phyloP scores from a whole-genome alignment of 2,329 filamentous ascomycete species.

The Fusarium dimerum region DNA sequence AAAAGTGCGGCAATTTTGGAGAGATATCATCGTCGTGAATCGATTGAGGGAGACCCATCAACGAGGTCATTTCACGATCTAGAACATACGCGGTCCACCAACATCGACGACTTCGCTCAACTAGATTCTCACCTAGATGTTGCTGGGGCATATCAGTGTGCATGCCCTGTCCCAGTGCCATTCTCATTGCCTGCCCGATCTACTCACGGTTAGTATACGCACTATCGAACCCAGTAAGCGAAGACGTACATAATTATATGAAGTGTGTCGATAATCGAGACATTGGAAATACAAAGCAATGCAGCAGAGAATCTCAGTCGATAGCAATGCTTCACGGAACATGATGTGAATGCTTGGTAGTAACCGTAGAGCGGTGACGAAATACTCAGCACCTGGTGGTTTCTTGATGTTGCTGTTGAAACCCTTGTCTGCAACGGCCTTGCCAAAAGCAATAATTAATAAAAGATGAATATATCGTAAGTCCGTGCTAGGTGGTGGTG shows the following conservation, averaged over 20 bases:
- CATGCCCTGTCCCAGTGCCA: constrained; percentile 51
- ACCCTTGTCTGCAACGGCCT: constrained; percentile 48
- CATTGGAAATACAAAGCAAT: constrained; percentile 54
- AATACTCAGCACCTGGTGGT: constrained; percentile 49
- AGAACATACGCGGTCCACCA: constrained; percentile 58
- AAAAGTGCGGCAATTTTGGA: constrained; percentile 37
- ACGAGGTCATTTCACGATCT: constrained; percentile 53
- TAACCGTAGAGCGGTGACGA: constrained; percentile 45
- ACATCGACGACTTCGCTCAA: constrained; percentile 48
- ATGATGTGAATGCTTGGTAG: constrained; percentile 44
- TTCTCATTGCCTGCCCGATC: constrained; percentile 53
- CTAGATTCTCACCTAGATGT: constrained; percentile 40
- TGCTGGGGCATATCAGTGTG: constrained; percentile 51
- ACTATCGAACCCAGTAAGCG: background rate
- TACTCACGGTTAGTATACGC: constrained; percentile 19
- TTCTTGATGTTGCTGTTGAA: constrained; percentile 32
- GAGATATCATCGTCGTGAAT: constrained; percentile 53
- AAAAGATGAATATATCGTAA: constrained; percentile 57
- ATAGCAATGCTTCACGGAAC: constrained; percentile 43
- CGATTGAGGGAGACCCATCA: constrained; percentile 53
- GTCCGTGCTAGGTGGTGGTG: constrained; percentile 14
- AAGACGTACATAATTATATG: constrained; percentile 44
- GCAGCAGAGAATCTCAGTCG: constrained; percentile 52
- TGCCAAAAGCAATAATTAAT: constrained; percentile 55
- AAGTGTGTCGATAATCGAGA: constrained; percentile 47